A percentile compares a stretch with the other conserved stretches of the same genome.
phyloP scores from a whole-genome alignment of 2,329 filamentous ascomycete genomes.

The Pseudogymnoascus sp. region DNA sequence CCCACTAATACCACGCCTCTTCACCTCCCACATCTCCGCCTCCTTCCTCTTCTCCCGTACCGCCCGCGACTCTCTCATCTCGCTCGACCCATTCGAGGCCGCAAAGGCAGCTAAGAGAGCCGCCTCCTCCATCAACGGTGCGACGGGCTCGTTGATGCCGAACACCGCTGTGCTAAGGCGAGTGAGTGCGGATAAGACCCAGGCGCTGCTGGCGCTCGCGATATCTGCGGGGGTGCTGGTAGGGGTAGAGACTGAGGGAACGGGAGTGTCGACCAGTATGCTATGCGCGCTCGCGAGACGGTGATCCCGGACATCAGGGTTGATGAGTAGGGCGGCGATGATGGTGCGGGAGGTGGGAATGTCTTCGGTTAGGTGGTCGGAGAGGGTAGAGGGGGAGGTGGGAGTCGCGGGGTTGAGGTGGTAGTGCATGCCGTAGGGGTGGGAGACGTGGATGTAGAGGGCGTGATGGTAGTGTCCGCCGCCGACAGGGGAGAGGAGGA shows the following conservation, averaged over 20 bases:
- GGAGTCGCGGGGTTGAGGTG: background rate
- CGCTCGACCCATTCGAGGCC: background rate
- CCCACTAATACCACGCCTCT: background rate
- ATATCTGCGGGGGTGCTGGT: background rate
- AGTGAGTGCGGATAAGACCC: background rate
- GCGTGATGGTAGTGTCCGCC: background rate
- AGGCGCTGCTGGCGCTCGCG: background rate
- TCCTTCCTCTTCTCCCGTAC: background rate
- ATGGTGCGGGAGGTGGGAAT: background rate
- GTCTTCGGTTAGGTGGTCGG: background rate
- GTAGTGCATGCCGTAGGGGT: conserved; percentile 5
- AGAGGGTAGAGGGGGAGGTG: background rate
- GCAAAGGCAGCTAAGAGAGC: background rate
- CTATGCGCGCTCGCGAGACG: background rate
- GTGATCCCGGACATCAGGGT: background rate
- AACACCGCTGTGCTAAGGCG: background rate
- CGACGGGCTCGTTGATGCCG: background rate
- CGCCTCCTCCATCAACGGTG: background rate
- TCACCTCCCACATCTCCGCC: background rate
- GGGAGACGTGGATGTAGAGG: conserved; percentile 5
- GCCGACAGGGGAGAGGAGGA: background rate
- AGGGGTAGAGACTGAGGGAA: background rate
- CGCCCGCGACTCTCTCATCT: background rate
- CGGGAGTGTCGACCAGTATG: background rate
- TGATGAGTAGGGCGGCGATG: background rate